A percentile compares a stretch with the other conserved stretches of the same genome.
phyloP scores from a whole-genome alignment of 768 basidiomycete species.

The Tricholoma hemisulphureum region DNA sequence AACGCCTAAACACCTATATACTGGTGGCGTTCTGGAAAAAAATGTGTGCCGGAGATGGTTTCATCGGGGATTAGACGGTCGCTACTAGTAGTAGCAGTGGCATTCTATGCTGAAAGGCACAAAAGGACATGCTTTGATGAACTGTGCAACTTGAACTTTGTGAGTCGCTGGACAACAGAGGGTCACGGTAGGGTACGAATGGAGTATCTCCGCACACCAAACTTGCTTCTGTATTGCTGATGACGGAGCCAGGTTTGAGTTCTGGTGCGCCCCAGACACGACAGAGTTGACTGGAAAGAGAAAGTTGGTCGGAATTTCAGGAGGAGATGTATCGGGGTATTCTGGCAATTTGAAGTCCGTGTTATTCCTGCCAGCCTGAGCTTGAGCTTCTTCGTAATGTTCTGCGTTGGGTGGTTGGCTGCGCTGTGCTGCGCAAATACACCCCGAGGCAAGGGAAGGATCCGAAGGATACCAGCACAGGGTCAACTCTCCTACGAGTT shows the following conservation, averaged over 20 bases:
- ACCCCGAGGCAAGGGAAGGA: not conserved
- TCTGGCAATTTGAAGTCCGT: slow-evolving; percentile 66
- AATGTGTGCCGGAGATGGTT: slow-evolving; percentile 63
- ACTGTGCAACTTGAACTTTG: slow-evolving; percentile 47
- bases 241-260: slow-evolving; percentile 48
- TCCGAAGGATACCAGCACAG: not conserved
- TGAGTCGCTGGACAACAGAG: slow-evolving; percentile 37
- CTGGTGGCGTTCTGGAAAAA: slow-evolving; percentile 73
- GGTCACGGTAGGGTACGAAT: slow-evolving; percentile 12
- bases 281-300: slow-evolving; percentile 49
- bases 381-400: slow-evolving; percentile 55
- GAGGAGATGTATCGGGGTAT: slow-evolving; percentile 50
- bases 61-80: slow-evolving; percentile 71
- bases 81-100: no score
- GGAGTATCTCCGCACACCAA: not conserved
- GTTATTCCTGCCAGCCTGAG: slow-evolving; percentile 63
- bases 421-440: slow-evolving; percentile 36
- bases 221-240: slow-evolving; percentile 60
- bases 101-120: slow-evolving; percentile 40
- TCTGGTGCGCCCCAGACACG: slow-evolving; percentile 43
- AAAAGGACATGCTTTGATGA: slow-evolving; percentile 31
- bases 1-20: slow-evolving; percentile 52
- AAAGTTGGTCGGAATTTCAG: slow-evolving; percentile 1
- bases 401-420: slow-evolving; percentile 45
- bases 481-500: not conserved